Evolutionary conservation across 2,329 filamentous ascomycete genomes (phyloP).

Genomic region (Paracoccidioides brasiliensis): DNA sequence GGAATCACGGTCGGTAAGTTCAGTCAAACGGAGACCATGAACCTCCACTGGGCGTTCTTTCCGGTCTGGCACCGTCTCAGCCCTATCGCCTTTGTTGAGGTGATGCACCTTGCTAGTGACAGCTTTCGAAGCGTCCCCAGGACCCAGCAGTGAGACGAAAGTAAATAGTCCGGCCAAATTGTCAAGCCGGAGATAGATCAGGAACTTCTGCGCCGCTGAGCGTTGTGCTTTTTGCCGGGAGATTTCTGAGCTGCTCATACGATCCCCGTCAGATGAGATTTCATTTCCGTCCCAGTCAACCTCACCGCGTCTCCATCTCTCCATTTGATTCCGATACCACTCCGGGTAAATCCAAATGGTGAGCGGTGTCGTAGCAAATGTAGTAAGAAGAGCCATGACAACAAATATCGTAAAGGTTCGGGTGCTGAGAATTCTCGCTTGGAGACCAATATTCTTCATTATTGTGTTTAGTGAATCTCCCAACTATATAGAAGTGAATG

Average conservation of each 20-base stretch:
- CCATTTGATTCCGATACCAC: conserved; percentile 61
- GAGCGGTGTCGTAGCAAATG: conserved; percentile 68
- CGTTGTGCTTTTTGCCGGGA: conserved; percentile 38
- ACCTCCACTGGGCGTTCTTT: conserved; percentile 46
- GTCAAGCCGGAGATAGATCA: conserved; percentile 74
- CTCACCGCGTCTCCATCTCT: conserved; percentile 66
- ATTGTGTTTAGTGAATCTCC: not conserved
- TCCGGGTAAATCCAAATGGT: conserved; percentile 61
- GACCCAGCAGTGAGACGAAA: conserved; percentile 67
- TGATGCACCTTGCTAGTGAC: conserved; percentile 25
- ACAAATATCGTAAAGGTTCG: conserved; percentile 89
- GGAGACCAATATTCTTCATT: conserved; percentile 59
- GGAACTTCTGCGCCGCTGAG: conserved; percentile 47
- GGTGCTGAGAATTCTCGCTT: conserved; percentile 66
- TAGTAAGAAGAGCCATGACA: conserved; percentile 82
- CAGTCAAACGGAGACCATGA: conserved; percentile 72
- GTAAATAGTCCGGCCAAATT: conserved; percentile 71
- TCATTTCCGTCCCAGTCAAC: conserved; percentile 73
- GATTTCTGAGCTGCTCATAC: conserved; percentile 28
- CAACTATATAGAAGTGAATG: not conserved
- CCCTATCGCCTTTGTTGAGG: conserved; percentile 15
- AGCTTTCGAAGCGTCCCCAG: conserved; percentile 28
- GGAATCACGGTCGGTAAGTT: conserved; percentile 82
- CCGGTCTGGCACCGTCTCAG: conserved; percentile 12
- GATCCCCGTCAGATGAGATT: conserved; percentile 31